Evolutionary conservation across 2,329 filamentous ascomycete species (phyloP).

Genomic region (Calonectria naviculata): DNA sequence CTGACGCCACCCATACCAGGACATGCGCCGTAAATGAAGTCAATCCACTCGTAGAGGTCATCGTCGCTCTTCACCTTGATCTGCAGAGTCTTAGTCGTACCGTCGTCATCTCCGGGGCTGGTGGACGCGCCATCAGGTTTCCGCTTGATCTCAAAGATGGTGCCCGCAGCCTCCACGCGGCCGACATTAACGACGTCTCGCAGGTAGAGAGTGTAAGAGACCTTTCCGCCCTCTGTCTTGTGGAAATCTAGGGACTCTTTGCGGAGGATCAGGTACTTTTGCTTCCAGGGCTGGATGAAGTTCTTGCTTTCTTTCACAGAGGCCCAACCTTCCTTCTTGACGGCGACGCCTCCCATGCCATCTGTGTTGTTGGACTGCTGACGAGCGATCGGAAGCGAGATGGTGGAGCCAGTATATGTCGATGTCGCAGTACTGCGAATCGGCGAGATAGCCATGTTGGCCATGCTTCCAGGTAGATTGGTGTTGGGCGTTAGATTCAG

Average conservation of each 20-base stretch:
- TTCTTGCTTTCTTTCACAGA: constrained; percentile 92
- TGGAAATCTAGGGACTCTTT: constrained; percentile 95
- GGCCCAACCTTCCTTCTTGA: constrained; percentile 86
- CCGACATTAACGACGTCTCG: constrained; percentile 91
- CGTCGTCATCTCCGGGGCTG: constrained; percentile 82
- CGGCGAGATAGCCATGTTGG: constrained; percentile 80
- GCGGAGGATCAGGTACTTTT: constrained; percentile 90
- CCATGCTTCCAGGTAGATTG: constrained; percentile 82
- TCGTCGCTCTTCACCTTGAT: constrained; percentile 96
- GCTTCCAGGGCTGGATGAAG: constrained; percentile 87
- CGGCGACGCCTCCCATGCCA: constrained; percentile 74
- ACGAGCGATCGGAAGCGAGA: constrained; percentile 75
- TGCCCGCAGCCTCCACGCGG: constrained; percentile 89
- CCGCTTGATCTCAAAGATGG: constrained; percentile 94
- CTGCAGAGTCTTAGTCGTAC: constrained; percentile 83
- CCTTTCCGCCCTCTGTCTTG: constrained; percentile 89
- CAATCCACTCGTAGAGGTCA: constrained; percentile 98
- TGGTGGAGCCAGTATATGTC: constrained; percentile 62
- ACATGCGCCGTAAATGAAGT: constrained; percentile 96
- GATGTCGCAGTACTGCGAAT: constrained; percentile 73
- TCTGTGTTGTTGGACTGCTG: constrained; percentile 71
- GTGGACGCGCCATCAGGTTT: constrained; percentile 74
- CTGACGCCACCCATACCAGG: constrained; percentile 98
- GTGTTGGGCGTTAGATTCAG: constrained; percentile 82
- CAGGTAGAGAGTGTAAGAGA: constrained; percentile 85